Base-by-base conservation (phyloP, 148 eudicot species). In the Camellia sinensis region DNA sequence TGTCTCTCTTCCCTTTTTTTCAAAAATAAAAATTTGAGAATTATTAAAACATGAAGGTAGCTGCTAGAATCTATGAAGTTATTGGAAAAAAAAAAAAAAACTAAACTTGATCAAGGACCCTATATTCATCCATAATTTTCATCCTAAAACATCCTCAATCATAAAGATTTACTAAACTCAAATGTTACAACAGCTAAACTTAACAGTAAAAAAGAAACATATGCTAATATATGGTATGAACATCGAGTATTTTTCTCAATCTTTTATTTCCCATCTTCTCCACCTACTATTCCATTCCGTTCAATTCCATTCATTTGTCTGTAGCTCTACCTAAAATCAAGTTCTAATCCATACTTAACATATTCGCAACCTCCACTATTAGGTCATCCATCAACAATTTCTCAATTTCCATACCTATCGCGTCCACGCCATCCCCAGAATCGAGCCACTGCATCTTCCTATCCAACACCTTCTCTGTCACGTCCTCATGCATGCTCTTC, bases 361-460 rank as follows among this genome's bases (percentile, higher is more conserved):
- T 29, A 12, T 71, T 19, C 18, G 66, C 74, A 57, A 86, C 50
- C 77, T 92, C 99, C 6, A 71, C 74, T 67, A 93, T 82, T 48
- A 96, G 87, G 70, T 92, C 99, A 82, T 92, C 87, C 61, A 87
- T 83, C 90, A 96, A 77, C 80, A 84, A 22, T 19, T 76, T 82
- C 84, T 87, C 95, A 68, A 96, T 87, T 50, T 88, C 93, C 57
- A 67, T 83, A 77, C 94, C 94, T 77, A 92, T 75, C 29, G 62
- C 81, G 18, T 87, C 88, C 12, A 88, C 61, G 71, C 84, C 89
- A 60, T 85, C 85, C 46, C 82, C 89, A 15, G 76, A 61, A 74
- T 79, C 83, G 48, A 85, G 29, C 97, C 97, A 91, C 48, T 60
- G 78, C 86, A 82, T 85, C 78, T 83, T 91, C 76, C 79, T 74